Conservation (phyloP, 2,329 filamentous ascomycete genomes). For the Alternaria consortialis region DNA sequence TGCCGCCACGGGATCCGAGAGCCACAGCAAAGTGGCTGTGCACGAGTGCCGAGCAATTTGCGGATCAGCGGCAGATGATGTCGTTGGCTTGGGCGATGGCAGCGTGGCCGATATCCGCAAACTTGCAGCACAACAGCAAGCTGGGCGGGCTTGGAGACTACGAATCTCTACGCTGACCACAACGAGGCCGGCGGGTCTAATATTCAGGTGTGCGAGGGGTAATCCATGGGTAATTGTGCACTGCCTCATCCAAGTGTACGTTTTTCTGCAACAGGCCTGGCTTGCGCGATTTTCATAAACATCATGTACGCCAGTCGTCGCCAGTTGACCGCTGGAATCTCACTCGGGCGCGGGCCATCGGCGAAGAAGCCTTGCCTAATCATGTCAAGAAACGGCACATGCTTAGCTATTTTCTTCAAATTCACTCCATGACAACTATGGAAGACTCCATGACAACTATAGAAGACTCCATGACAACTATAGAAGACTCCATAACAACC, state of each 20-base stretch:
- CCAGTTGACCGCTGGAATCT: conserved; percentile 18
- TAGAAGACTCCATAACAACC: too few relatives aligned
- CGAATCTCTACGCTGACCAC: background rate
- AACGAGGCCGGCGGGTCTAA: conserved; percentile 6
- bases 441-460: too few relatives aligned
- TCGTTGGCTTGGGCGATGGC: conserved; percentile 7
- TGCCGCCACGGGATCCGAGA: conserved; percentile 2
- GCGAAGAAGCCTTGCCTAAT: conserved; percentile 4
- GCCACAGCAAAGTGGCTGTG: conserved; percentile 20
- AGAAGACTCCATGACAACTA: background rate
- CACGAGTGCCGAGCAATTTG: conserved; percentile 10
- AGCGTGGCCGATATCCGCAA: conserved; percentile 10
- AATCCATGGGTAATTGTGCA: conserved; percentile 15
- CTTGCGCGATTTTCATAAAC: conserved; percentile 20
- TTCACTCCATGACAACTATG: background rate
- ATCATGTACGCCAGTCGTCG: conserved; percentile 19
- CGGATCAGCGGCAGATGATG: conserved; percentile 13
- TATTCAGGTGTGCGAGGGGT: conserved; percentile 18
- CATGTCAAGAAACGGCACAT: conserved; percentile 6
- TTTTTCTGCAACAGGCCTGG: conserved; percentile 20
- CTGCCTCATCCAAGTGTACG: conserved; percentile 17
- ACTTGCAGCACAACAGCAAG: conserved; percentile 5
- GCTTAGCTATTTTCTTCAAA: background rate
- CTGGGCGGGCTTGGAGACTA: conserved; percentile 4
- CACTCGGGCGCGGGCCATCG: conserved; percentile 1